Percentiles rank a stretch among this genome's conserved stretches.
Conservation (phyloP, 768 basidiomycete species). For the Calocybe cyanea region DNA sequence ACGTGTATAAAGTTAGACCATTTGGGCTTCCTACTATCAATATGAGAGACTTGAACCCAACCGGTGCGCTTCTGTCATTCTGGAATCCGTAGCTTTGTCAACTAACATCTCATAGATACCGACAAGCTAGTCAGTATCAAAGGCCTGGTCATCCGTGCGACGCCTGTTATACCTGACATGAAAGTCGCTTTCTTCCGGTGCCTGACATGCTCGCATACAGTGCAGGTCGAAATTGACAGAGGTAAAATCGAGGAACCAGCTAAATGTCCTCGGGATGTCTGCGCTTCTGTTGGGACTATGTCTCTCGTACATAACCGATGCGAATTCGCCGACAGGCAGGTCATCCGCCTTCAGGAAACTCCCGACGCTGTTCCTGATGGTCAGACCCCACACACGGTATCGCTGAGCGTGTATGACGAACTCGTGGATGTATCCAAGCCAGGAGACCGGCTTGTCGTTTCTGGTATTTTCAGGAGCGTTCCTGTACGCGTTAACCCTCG, state of each 20-base stretch:
- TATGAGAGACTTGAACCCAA: slow-evolving; percentile 94
- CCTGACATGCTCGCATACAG: slow-evolving; percentile 92
- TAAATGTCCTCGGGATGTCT: slow-evolving; percentile 91
- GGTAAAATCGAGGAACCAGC: slow-evolving; percentile 94
- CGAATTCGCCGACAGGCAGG: slow-evolving; percentile 94
- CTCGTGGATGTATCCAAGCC: slow-evolving; percentile 96
- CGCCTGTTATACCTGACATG: slow-evolving; percentile 99
- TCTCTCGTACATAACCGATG: slow-evolving; percentile 95
- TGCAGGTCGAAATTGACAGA: slow-evolving; percentile 96
- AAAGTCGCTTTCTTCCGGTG: slow-evolving; percentile 98
- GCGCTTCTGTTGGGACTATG: slow-evolving; percentile 85
- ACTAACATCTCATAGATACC: slow-evolving; percentile 59
- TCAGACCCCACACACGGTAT: slow-evolving; percentile 97
- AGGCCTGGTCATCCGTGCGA: slow-evolving; percentile 95
- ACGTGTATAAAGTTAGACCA: slow-evolving; percentile 91
- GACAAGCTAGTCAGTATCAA: slow-evolving; percentile 97
- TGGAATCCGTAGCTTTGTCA: slow-evolving; percentile 1
- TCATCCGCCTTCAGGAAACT: slow-evolving; percentile 93
- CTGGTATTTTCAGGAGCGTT: slow-evolving; percentile 92
- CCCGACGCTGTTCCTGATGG: slow-evolving; percentile 98
- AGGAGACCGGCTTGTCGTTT: slow-evolving; percentile 86
- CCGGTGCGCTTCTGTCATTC: slow-evolving; percentile 47
- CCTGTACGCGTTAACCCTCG: slow-evolving; percentile 94
- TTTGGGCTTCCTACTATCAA: slow-evolving; percentile 82
- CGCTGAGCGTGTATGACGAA: slow-evolving; percentile 96